These are phyloP conservation scores for Phytophthora pseudosyringae DNA, from an alignment of 352 stramenopile species.

Conservation along the genomic window DNA sequence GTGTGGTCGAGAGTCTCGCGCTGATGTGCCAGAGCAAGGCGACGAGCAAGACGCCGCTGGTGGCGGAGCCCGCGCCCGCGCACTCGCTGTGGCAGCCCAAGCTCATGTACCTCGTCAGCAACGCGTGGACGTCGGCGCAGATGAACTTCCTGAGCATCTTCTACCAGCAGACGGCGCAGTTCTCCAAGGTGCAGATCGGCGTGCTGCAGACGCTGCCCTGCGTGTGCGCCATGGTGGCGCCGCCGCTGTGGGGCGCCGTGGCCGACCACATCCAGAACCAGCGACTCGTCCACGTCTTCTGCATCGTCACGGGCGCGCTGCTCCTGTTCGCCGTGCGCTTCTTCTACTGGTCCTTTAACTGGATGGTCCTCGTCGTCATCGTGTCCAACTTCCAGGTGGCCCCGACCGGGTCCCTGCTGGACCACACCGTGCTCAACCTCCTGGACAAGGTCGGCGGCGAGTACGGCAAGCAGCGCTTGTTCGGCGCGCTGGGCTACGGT, in stretches of 20 bases:
- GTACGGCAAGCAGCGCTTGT: conserved; percentile 86
- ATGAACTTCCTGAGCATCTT: conserved; percentile 82
- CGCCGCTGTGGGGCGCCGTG: conserved; percentile 77
- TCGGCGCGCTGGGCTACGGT: conserved; percentile 77
- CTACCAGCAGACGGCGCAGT: conserved; percentile 67
- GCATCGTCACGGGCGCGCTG: conserved; percentile 61
- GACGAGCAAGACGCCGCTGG: conserved; percentile 37
- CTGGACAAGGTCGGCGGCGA: conserved; percentile 73
- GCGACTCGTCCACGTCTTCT: conserved; percentile 65
- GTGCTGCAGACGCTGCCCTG: conserved; percentile 73
- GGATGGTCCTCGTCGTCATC: conserved; percentile 58
- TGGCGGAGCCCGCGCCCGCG: conserved; percentile 5
- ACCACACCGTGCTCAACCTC: conserved; percentile 75
- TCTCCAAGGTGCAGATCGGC: conserved; percentile 82
- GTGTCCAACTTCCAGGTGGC: conserved; percentile 70
- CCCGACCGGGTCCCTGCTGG: conserved; percentile 67
- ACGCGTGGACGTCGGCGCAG: conserved; percentile 66
- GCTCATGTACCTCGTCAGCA: conserved; percentile 79
- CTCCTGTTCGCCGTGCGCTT: conserved; percentile 69
- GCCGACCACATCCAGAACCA: conserved; percentile 74
- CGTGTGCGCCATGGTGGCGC: conserved; percentile 68
- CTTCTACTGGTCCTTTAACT: conserved; percentile 55
- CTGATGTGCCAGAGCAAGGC: conserved; percentile 35
- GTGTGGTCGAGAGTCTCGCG: conserved; percentile 1
- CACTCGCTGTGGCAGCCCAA: conserved; percentile 67